Percentiles rank a stretch among this genome's conserved stretches.
Evolutionary conservation across 2,329 filamentous ascomycete species (phyloP).

Genomic region (Coleophoma cylindrospora): DNA sequence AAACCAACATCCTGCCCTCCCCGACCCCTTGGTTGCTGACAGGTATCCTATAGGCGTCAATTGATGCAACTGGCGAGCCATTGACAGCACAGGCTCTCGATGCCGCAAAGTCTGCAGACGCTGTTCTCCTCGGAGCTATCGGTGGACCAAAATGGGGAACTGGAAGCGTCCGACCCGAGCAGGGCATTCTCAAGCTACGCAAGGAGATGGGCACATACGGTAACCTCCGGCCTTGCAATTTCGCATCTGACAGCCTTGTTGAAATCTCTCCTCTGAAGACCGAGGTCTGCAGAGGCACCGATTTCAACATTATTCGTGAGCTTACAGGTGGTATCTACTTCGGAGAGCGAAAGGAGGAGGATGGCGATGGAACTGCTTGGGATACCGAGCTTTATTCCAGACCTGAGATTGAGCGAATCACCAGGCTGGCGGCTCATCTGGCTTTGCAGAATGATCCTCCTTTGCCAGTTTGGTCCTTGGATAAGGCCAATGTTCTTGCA

Average conservation of each 20-base stretch:
- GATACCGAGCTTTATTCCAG: slow-evolving; percentile 87
- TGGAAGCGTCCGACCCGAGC: slow-evolving; percentile 80
- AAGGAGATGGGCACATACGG: slow-evolving; percentile 93
- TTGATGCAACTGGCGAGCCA: slow-evolving; percentile 73
- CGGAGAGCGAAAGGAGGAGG: slow-evolving; percentile 77
- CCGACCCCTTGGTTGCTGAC: slow-evolving; percentile 6
- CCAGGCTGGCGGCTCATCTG: slow-evolving; percentile 73
- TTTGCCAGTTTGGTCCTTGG: slow-evolving; percentile 76
- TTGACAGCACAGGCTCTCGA: slow-evolving; percentile 78
- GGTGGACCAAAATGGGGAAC: slow-evolving; percentile 97
- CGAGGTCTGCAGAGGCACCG: slow-evolving; percentile 76
- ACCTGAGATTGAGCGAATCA: slow-evolving; percentile 82
- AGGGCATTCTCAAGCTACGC: slow-evolving; percentile 84
- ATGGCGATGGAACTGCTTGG: slow-evolving; percentile 67
- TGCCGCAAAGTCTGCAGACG: slow-evolving; percentile 81
- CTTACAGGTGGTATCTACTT: slow-evolving; percentile 94
- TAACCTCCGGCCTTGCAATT: slow-evolving; percentile 94
- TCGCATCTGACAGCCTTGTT: slow-evolving; percentile 81
- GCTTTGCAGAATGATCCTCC: slow-evolving; percentile 74
- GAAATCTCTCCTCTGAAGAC: slow-evolving; percentile 83
- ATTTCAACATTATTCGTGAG: slow-evolving; percentile 91
- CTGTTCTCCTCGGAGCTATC: slow-evolving; percentile 87
- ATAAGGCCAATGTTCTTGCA: slow-evolving; percentile 96
- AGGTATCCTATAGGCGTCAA: slow-evolving; percentile 62
- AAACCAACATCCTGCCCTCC: slow-evolving; percentile 3